These are phyloP conservation scores for Purshia tridentata DNA, from an alignment of 306 rosid species.

Conservation along the genomic window DNA sequence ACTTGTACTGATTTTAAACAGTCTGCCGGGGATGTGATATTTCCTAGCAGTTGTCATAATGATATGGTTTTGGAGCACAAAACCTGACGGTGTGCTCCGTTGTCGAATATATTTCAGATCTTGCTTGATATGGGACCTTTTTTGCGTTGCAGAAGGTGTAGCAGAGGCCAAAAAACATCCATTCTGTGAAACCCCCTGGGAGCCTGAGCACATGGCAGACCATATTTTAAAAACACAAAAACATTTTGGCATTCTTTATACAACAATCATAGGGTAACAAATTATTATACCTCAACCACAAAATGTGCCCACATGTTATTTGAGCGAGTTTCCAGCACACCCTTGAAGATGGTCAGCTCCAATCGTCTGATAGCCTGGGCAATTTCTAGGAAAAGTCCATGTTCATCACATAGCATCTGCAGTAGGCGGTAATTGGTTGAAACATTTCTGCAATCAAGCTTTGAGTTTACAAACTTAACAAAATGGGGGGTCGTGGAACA, in stretches of 20 bases:
- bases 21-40: neutral
- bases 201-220: constrained; percentile 39
- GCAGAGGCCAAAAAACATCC: constrained; percentile 79
- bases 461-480: neutral
- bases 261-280: neutral
- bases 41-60: neutral
- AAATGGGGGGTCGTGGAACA: neutral
- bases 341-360: constrained; percentile 71
- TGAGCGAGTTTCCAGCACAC: constrained; percentile 53
- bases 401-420: constrained; percentile 64
- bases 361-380: constrained; percentile 61
- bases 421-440: neutral
- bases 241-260: neutral
- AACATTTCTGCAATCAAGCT: neutral
- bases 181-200: constrained; percentile 83
- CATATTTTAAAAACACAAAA: neutral
- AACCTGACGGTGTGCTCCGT: neutral
- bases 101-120: constrained; percentile 30
- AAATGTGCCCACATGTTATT: constrained; percentile 66
- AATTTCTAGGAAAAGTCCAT: constrained; percentile 75
- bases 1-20: constrained; percentile 9
- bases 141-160: constrained; percentile 77
- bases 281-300: constrained; percentile 60
- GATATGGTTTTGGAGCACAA: neutral
- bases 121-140: constrained; percentile 36